Conservation (phyloP, 495 filamentous ascomycete species). For the Cercophora scortea region DNA sequence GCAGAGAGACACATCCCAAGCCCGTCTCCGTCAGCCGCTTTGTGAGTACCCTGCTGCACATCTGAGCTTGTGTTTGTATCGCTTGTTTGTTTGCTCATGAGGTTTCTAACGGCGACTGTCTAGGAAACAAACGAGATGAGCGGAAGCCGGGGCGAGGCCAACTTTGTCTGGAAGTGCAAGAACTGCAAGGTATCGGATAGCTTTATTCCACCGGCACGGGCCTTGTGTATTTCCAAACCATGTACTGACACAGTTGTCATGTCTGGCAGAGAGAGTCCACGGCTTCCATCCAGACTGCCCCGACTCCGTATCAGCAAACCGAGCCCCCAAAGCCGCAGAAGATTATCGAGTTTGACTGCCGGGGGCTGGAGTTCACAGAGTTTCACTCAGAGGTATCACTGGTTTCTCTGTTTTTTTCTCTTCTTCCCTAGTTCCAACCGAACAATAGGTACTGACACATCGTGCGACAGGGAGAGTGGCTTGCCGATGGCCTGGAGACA, state of each 20-base stretch:
- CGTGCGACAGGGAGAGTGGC: slow-evolving; percentile 62
- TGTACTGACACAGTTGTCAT: background rate
- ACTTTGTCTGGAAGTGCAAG: slow-evolving; percentile 97
- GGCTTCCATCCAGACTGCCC: slow-evolving; percentile 59
- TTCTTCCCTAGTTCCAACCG: too few relatives aligned
- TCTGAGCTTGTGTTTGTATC: too few relatives aligned
- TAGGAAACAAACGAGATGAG: slow-evolving; percentile 83
- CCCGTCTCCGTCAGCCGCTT: slow-evolving; percentile 80
- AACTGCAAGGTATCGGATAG: slow-evolving; percentile 60
- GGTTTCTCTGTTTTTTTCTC: too few relatives aligned
- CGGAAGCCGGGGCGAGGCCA: slow-evolving; percentile 87
- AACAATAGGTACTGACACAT: too few relatives aligned
- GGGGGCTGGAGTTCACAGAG: slow-evolving; percentile 83
- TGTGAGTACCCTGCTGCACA: slow-evolving; percentile 45
- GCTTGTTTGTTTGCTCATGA: too few relatives aligned
- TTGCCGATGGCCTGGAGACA: slow-evolving; percentile 73
- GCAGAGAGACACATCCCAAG: slow-evolving; percentile 84
- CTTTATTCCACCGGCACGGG: too few relatives aligned
- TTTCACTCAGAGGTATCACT: slow-evolving; percentile 74
- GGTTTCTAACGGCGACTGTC: background rate
- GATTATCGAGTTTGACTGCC: slow-evolving; percentile 84
- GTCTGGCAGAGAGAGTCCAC: slow-evolving; percentile 46
- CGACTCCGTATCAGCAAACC: slow-evolving; percentile 56
- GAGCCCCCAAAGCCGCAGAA: slow-evolving; percentile 67
- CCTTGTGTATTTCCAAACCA: too few relatives aligned